These are phyloP conservation scores for Camptophora hylomeconis DNA, from an alignment of 2,329 filamentous ascomycete species.

Conservation along the genomic window DNA sequence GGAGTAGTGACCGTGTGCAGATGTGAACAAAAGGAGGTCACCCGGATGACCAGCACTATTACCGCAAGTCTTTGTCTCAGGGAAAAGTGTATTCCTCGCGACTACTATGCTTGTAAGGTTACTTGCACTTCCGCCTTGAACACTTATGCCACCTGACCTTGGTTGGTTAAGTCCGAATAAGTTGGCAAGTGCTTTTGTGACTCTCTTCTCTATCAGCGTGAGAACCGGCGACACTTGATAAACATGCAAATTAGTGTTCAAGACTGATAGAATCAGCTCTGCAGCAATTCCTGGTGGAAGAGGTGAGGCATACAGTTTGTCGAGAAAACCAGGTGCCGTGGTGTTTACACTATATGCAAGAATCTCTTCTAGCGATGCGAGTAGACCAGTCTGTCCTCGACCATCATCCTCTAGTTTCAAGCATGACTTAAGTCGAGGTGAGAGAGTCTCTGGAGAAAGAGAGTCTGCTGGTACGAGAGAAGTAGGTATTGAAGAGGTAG, in stretches of 20 bases:
- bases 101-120: constrained; percentile 78
- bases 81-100: constrained; percentile 75
- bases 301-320: constrained; percentile 87
- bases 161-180: constrained; percentile 65
- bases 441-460: constrained; percentile 45
- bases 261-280: constrained; percentile 67
- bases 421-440: constrained; percentile 26
- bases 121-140: constrained; percentile 69
- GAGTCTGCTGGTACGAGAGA: constrained; percentile 51
- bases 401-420: constrained; percentile 42
- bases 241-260: constrained; percentile 93
- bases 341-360: constrained; percentile 87
- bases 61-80: constrained; percentile 60
- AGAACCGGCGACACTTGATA: constrained; percentile 87
- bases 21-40: constrained; percentile 75
- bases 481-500: constrained; percentile 36
- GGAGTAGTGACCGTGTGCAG: constrained; percentile 82
- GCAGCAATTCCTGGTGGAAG: constrained; percentile 76
- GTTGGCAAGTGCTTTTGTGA: constrained; percentile 56
- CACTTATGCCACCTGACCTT: constrained; percentile 57
- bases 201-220: constrained; percentile 76
- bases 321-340: constrained; percentile 94
- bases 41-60: constrained; percentile 35
- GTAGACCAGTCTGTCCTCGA: constrained; percentile 57
- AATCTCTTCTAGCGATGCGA: constrained; percentile 57